Percentiles rank a stretch among this genome's conserved stretches.
Conservation (phyloP, 352 stramenopile species). For the Pythium oligandrum region DNA sequence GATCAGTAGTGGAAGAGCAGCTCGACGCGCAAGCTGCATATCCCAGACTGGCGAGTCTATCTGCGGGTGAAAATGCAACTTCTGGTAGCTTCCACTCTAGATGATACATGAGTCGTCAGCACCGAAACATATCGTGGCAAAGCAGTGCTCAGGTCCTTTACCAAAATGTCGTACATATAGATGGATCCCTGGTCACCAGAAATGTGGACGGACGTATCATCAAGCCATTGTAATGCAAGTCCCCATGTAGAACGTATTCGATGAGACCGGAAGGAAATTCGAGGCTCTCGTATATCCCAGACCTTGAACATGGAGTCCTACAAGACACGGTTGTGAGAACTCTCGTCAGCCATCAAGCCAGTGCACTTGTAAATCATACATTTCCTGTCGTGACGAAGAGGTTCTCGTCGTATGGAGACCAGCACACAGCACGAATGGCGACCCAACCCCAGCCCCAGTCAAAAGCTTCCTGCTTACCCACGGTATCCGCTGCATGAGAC, state of each 20-base stretch:
- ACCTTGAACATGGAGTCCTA: slow-evolving; percentile 83
- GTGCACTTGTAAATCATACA: slow-evolving; percentile 25
- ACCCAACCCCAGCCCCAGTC: slow-evolving; percentile 84
- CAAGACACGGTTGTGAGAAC: background rate
- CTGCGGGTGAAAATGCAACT: slow-evolving; percentile 79
- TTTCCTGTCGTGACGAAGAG: slow-evolving; percentile 86
- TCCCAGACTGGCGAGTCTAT: slow-evolving; percentile 84
- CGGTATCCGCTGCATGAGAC: slow-evolving; percentile 51
- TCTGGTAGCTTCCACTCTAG: slow-evolving; percentile 74
- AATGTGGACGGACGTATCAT: slow-evolving; percentile 68
- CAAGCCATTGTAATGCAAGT: slow-evolving; percentile 71
- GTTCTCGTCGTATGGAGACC: slow-evolving; percentile 79
- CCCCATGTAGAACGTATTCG: slow-evolving; percentile 81
- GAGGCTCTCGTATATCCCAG: slow-evolving; percentile 79
- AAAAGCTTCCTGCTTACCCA: slow-evolving; percentile 77
- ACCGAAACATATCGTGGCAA: too few relatives aligned
- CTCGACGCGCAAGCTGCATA: slow-evolving; percentile 50
- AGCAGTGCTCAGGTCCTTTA: slow-evolving; percentile 11
- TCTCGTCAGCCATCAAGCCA: background rate
- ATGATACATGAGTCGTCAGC: background rate
- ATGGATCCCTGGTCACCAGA: slow-evolving; percentile 78
- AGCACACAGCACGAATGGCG: slow-evolving; percentile 67
- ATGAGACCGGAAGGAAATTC: slow-evolving; percentile 71
- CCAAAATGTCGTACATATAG: slow-evolving; percentile 75
- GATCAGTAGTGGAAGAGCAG: slow-evolving; percentile 39